Evolutionary conservation across 768 basidiomycete species (phyloP), one percentile per base, ranked within the genome.

Genomic region (Agrocybe pediades): DNA sequence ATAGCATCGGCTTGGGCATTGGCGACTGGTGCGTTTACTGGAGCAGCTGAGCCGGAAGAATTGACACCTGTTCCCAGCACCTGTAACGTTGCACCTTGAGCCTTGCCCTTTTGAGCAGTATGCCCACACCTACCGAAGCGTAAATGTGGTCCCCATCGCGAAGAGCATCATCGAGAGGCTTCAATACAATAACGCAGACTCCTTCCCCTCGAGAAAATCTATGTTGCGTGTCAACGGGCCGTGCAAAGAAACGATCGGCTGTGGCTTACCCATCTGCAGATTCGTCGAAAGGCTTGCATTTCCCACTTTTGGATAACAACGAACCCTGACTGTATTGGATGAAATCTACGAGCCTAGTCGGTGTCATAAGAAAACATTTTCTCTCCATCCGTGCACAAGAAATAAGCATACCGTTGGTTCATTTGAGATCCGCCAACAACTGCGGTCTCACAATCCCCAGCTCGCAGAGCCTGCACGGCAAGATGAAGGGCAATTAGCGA

Each of bases 281-380:
- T 6, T 65, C 66, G 51, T 77, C 74, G 56, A 77, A 76, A 0
- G 74, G 71, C 54, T 72, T 76, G 56, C 65, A 76, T 56, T 67
- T 70, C 9, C 74, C 74, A 54, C 68, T 71, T 1, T 66, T 65
- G 6, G 75, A 65, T 23, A 79, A 61, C n/a, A 76, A 54, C 3
- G 61, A 62, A 0, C 62, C 61, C 55, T 71, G 70, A 23, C 41
- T 30, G 39, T 24, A 36, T 11, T 25, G 29, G 15, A 30, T 15
- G 15, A 30, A 30, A 15, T 30, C 29, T 7, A 30, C 8, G 8
- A 30, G 8, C 29, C 29, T 30, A 15, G 15, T 30, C 15, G 8
- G 15, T 7, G 7, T 30, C n/a, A n/a, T n/a, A n/a, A n/a, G n/a
- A n/a, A n/a, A 30, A 30, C 7, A 15, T 7, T 7, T 7, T 7